phyloP scores from a whole-genome alignment of 257 asterid species.

The Datura wrightii region DNA sequence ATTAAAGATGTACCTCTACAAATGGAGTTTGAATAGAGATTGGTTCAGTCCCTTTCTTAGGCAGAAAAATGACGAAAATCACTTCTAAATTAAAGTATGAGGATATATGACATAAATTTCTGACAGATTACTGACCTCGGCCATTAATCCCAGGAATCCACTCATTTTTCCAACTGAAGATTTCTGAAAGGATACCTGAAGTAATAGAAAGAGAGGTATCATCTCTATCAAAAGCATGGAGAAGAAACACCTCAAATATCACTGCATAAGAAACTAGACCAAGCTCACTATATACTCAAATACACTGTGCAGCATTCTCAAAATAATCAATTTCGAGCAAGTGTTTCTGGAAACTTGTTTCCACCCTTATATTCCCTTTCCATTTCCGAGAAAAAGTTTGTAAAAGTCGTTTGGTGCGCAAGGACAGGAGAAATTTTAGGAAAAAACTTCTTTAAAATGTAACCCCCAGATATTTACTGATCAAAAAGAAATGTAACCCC shows the following conservation, averaged over 20 bases:
- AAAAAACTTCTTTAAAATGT: neutral
- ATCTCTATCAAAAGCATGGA: conserved; percentile 25
- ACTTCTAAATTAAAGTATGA: neutral
- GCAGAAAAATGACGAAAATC: neutral
- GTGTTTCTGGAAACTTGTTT: neutral
- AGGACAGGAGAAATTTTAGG: neutral
- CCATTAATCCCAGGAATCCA: conserved; percentile 57
- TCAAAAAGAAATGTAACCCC: neutral
- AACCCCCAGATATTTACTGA: neutral
- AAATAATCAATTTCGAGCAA: neutral
- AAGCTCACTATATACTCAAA: conserved; percentile 12
- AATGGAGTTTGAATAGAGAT: neutral
- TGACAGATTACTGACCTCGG: conserved; percentile 60
- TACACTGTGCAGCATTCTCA: neutral
- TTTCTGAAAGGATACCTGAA: conserved; percentile 65
- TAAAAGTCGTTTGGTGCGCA: neutral
- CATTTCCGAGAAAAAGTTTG: neutral
- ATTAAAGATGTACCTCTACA: neutral
- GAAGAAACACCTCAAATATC: conserved; percentile 17
- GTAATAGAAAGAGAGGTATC: conserved; percentile 35
- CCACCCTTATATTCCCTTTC: neutral
- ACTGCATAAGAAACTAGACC: conserved; percentile 12
- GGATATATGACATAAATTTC: neutral
- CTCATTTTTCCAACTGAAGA: conserved; percentile 53
- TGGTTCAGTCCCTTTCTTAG: neutral